A percentile compares a stretch with the other conserved stretches of the same genome.
Conservation (phyloP, 495 filamentous ascomycete genomes). For the Oleoguttula mirabilis region DNA sequence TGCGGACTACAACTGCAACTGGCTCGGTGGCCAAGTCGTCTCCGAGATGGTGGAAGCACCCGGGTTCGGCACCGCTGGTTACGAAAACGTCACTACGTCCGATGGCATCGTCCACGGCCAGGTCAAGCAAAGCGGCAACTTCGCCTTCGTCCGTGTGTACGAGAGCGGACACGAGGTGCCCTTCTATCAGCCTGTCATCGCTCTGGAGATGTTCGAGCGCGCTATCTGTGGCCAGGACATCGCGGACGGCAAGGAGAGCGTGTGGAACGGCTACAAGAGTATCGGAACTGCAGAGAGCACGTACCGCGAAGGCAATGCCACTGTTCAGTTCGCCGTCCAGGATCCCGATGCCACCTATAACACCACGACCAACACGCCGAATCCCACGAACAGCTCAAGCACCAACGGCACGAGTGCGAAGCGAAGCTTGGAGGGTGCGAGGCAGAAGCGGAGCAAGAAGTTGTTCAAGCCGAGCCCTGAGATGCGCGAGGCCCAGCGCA, state of each 20-base stretch:
- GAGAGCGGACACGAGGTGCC: conserved; percentile 62
- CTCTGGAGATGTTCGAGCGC: conserved; percentile 48
- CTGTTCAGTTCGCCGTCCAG: conserved; percentile 40
- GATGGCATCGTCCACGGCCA: conserved; percentile 50
- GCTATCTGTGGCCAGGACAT: conserved; percentile 45
- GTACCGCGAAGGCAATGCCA: conserved; percentile 46
- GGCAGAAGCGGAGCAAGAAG: background rate
- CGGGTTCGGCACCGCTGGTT: conserved; percentile 40
- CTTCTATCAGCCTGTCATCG: conserved; percentile 53
- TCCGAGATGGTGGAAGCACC: conserved; percentile 35
- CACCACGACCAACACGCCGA: conserved; percentile 35
- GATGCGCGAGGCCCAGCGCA: too few relatives aligned
- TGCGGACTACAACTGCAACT: conserved; percentile 52
- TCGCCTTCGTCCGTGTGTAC: conserved; percentile 58
- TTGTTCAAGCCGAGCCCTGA: conserved; percentile 10
- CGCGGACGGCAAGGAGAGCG: conserved; percentile 41
- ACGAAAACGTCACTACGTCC: conserved; percentile 41
- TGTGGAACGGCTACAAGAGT: conserved; percentile 34
- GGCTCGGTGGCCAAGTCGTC: conserved; percentile 43
- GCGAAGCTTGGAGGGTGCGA: conserved; percentile 1
- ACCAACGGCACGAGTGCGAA: conserved; percentile 2
- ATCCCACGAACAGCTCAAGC: conserved; percentile 10
- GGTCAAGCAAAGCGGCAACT: conserved; percentile 54
- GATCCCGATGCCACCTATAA: conserved; percentile 44
- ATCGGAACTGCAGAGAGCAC: conserved; percentile 39